Evolutionary conservation across 208 protist genomes (phyloP).

Genomic region (Crithidia fasciculata): DNA sequence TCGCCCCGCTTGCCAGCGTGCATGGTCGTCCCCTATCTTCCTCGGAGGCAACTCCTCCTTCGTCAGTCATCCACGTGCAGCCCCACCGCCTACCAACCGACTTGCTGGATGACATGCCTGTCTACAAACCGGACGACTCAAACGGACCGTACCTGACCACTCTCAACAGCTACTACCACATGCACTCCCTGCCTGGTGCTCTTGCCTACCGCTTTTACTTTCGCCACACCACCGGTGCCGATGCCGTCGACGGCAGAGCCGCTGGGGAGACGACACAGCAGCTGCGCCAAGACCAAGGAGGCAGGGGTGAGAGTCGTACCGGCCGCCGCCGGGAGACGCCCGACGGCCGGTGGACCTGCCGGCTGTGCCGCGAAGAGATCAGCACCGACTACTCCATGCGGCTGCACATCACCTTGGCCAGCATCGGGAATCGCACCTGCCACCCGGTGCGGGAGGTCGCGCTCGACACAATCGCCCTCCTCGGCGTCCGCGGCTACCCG

Average conservation of each 20-base stretch:
- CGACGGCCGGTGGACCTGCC: conserved; percentile 36
- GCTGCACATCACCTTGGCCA: conserved; percentile 45
- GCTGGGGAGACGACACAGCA: neutral
- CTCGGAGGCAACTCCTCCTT: too few relatives aligned
- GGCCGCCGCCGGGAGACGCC: neutral
- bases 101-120: conserved; percentile 48
- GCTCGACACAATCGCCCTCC: conserved; percentile 65
- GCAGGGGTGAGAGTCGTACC: neutral
- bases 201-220: conserved; percentile 1
- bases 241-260: neutral
- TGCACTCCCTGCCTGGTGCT: conserved; percentile 23
- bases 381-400: conserved; percentile 28
- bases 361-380: conserved; percentile 68
- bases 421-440: conserved; percentile 46
- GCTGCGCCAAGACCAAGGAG: neutral
- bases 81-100: conserved; percentile 20
- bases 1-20: too few relatives aligned
- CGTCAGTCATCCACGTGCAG: neutral
- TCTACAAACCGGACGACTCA: conserved; percentile 53
- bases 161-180: conserved; percentile 19
- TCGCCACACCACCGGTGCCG: neutral
- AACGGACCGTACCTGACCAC: conserved; percentile 52
- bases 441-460: conserved; percentile 76
- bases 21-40: too few relatives aligned
- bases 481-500: conserved; percentile 73